phyloP scores from a whole-genome alignment of 1,284 basidiomycete genomes.

The Cryptococcus sp. region DNA sequence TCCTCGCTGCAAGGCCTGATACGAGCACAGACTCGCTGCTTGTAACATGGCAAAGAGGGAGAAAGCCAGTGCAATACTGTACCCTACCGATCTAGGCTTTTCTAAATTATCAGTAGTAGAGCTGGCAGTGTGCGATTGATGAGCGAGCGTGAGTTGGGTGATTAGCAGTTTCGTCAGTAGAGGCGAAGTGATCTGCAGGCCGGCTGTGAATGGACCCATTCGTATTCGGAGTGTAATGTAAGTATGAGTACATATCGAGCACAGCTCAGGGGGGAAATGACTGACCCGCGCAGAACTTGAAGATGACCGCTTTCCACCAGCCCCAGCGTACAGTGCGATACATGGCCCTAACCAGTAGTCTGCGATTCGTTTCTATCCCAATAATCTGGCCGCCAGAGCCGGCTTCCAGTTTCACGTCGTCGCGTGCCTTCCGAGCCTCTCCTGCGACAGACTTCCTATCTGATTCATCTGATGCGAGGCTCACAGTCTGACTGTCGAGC shows the following conservation, averaged over 20 bases:
- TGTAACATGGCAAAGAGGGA: conserved; percentile 19
- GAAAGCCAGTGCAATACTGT: conserved; percentile 4
- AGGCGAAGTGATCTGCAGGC: conserved; percentile 22
- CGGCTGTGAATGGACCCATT: conserved; percentile 11
- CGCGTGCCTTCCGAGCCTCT: conserved; percentile 8
- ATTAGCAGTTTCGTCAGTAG: conserved; percentile 60
- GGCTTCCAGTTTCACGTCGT: conserved; percentile 12
- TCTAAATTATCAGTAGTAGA: conserved; percentile 1
- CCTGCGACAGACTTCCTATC: neutral
- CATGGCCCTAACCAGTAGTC: conserved; percentile 60
- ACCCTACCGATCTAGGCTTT: conserved; percentile 38
- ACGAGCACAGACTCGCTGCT: conserved; percentile 14
- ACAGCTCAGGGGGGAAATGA: neutral
- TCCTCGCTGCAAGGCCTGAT: conserved; percentile 20
- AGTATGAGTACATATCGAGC: neutral
- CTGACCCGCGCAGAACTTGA: conserved; percentile 18
- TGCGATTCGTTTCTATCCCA: conserved; percentile 57
- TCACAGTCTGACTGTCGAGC: no score
- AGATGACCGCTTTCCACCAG: conserved; percentile 18
- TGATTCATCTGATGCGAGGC: no score
- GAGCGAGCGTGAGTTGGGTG: conserved; percentile 63
- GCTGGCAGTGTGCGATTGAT: conserved; percentile 48
- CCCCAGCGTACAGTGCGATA: conserved; percentile 12
- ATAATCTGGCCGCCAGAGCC: conserved; percentile 16
- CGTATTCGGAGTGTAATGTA: neutral